A percentile compares a stretch with the other conserved stretches of the same genome.
These are phyloP conservation scores for Talaromyces piceae DNA, from an alignment of 2,329 filamentous ascomycete genomes.

Conservation along the genomic window DNA sequence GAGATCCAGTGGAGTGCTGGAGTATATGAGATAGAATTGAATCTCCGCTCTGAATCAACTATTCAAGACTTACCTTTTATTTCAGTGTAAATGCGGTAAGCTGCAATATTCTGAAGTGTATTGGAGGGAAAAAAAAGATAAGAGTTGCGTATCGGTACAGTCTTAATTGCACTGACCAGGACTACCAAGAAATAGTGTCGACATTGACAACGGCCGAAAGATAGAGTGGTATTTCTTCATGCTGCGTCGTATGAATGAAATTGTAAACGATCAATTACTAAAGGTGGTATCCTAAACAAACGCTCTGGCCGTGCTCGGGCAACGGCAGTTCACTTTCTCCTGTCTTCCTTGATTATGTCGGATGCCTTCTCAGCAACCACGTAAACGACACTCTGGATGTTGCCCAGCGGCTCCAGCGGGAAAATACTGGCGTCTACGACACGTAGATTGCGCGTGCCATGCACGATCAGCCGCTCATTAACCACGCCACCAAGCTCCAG, in stretches of 20 bases:
- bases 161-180: no score
- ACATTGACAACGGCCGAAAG: no score
- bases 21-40: constrained; percentile 13
- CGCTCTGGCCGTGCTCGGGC: constrained; percentile 15
- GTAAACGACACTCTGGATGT: constrained; percentile 33
- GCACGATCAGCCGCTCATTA: constrained; percentile 21
- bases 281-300: no score
- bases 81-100: no score
- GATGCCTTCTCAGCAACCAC: constrained; percentile 26
- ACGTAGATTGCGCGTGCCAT: constrained; percentile 36
- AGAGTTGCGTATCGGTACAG: no score
- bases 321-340: not conserved
- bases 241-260: no score
- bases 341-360: constrained; percentile 28
- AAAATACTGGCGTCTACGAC: constrained; percentile 49
- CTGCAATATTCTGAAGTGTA: no score
- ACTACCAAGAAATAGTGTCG: no score
- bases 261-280: no score
- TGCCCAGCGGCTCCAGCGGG: constrained; percentile 27
- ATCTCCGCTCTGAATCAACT: constrained; percentile 10
- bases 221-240: no score
- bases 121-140: no score
- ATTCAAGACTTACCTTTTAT: no score
- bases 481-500: constrained; percentile 25
- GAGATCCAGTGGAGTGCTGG: constrained; percentile 4